phyloP scores from a whole-genome alignment of 345 rosid genomes.

The Mercurialis annua region DNA sequence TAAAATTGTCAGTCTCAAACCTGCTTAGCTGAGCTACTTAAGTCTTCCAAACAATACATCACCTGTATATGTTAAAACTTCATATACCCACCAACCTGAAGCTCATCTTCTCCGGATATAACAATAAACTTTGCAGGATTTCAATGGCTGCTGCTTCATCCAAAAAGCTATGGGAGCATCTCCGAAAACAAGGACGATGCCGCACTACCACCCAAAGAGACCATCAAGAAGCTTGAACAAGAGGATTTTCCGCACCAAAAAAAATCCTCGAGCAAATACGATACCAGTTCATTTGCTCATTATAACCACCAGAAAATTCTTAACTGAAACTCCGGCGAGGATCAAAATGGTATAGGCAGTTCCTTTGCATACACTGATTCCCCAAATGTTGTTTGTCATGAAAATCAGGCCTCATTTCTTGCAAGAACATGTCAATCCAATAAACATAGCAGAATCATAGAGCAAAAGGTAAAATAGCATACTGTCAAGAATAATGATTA shows the following conservation, averaged over 20 bases:
- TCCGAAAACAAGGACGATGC: conserved; percentile 22
- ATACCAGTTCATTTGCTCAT: conserved; percentile 19
- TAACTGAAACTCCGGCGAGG: conserved; percentile 8
- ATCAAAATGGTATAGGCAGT: conserved; percentile 13
- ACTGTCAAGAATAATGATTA: neutral
- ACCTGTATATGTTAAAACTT: neutral
- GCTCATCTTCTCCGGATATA: neutral
- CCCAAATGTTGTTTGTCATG: neutral
- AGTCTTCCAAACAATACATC: neutral
- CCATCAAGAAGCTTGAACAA: conserved; percentile 4
- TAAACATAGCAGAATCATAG: conserved; percentile 7
- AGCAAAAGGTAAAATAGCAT: conserved; percentile 29
- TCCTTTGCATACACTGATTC: conserved; percentile 14
- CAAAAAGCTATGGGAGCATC: conserved; percentile 36
- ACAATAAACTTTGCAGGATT: conserved; percentile 8
- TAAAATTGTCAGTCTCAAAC: too few species aligned
- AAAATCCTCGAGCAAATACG: conserved; percentile 26
- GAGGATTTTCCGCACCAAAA: neutral
- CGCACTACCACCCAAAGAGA: conserved; percentile 13
- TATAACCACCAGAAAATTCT: conserved; percentile 18
- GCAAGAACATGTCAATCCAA: conserved; percentile 10
- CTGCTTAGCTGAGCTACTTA: neutral
- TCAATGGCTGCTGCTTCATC: conserved; percentile 22
- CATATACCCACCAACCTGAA: conserved; percentile 6
- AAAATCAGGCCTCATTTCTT: neutral